Evolutionary conservation across 2,329 filamentous ascomycete species (phyloP).

Genomic region (Claviceps citrina): DNA sequence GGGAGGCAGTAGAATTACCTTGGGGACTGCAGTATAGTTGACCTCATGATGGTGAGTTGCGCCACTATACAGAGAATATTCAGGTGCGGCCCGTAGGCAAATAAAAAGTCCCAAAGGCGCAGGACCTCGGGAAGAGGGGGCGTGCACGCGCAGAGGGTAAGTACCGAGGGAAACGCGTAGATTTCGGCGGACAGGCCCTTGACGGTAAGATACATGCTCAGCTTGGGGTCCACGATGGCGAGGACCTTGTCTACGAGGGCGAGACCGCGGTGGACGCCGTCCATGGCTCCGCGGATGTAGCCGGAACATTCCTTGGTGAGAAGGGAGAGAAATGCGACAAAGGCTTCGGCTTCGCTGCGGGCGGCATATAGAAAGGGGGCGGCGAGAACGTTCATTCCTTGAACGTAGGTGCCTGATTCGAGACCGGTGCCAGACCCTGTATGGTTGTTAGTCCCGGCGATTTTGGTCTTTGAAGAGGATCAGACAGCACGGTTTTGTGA

Average conservation of each 20-base stretch:
- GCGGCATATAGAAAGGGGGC: conserved; percentile 92
- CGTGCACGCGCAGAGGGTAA: conserved; percentile 90
- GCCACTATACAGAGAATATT: conserved; percentile 96
- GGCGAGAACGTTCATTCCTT: conserved; percentile 96
- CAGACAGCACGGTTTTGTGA: too few relatives aligned
- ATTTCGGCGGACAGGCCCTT: conserved; percentile 87
- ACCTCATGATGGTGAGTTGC: conserved; percentile 76
- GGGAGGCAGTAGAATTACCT: conserved; percentile 39
- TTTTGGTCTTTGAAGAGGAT: not conserved
- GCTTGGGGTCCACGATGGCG: conserved; percentile 76
- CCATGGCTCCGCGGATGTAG: conserved; percentile 92
- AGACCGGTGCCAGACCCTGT: conserved; percentile 40
- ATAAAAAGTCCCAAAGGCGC: conserved; percentile 89
- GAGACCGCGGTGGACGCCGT: conserved; percentile 85
- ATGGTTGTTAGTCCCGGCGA: conserved; percentile 25
- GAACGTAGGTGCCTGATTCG: conserved; percentile 78
- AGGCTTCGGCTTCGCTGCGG: conserved; percentile 86
- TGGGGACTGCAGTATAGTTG: conserved; percentile 65
- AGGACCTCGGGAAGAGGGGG: conserved; percentile 88
- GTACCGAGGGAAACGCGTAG: conserved; percentile 87
- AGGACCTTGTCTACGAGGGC: conserved; percentile 84
- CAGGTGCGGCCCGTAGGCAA: conserved; percentile 86
- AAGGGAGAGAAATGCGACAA: conserved; percentile 75
- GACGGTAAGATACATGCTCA: conserved; percentile 67
- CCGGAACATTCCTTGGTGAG: conserved; percentile 79